Conservation (phyloP, 2,329 filamentous ascomycete species). For the Tetracladium maxilliforme region DNA sequence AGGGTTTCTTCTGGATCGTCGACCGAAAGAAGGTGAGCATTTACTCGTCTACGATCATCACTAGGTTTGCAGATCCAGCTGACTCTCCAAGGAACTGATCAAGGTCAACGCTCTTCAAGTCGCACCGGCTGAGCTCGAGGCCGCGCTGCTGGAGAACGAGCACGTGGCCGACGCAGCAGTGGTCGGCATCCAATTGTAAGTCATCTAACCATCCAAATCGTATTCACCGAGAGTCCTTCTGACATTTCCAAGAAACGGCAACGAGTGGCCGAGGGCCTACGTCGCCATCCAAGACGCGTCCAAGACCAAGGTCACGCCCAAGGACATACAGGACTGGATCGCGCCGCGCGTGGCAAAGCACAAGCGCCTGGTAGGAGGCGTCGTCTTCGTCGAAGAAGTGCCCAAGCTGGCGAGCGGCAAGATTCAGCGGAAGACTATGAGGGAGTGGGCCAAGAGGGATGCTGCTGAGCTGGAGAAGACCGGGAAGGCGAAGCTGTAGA, state of each 20-base stretch:
- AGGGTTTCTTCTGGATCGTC: conserved; percentile 34
- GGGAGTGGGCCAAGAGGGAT: conserved; percentile 41
- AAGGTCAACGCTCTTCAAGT: conserved; percentile 45
- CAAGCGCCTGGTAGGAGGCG: conserved; percentile 33
- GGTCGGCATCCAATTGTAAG: conserved; percentile 32
- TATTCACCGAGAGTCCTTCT: conserved; percentile 2
- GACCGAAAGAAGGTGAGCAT: conserved; percentile 33
- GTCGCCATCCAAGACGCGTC: conserved; percentile 30
- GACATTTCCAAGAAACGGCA: conserved; percentile 17
- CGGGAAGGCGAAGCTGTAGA: conserved; percentile 3
- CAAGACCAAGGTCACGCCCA: conserved; percentile 26
- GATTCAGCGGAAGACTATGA: conserved; percentile 38
- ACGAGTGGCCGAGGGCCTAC: conserved; percentile 38
- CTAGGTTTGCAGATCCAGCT: conserved; percentile 5
- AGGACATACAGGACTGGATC: conserved; percentile 34
- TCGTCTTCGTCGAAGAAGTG: conserved; percentile 38
- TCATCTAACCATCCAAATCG: conserved; percentile 3
- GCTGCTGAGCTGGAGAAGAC: conserved; percentile 15
- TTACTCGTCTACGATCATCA: conserved; percentile 1
- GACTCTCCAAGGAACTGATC: conserved; percentile 31
- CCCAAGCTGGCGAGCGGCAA: conserved; percentile 42
- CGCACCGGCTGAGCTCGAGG: conserved; percentile 41
- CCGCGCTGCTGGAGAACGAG: conserved; percentile 32
- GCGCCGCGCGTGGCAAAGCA: conserved; percentile 31
- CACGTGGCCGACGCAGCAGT: conserved; percentile 37